These are phyloP conservation scores for Irpex lacteus DNA, from an alignment of 1,284 basidiomycete species.

Conservation along the genomic window DNA sequence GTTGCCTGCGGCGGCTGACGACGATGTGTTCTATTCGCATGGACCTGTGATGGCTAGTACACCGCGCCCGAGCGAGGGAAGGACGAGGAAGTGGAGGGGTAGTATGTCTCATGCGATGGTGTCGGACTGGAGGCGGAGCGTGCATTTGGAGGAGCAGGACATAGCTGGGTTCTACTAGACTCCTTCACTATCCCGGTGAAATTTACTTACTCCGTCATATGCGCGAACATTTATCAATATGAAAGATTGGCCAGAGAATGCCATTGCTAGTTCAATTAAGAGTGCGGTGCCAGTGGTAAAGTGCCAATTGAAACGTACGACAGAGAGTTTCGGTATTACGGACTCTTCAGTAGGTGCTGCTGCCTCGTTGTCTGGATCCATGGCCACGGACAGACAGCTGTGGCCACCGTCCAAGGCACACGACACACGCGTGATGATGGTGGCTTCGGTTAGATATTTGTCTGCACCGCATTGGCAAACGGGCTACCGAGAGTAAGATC, in stretches of 20 bases:
- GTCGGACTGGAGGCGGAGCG: conserved; percentile 3
- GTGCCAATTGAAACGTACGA: too few relatives aligned
- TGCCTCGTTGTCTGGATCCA: background rate
- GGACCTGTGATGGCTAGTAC: conserved; percentile 1
- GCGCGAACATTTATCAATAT: too few relatives aligned
- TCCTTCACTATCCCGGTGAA: too few relatives aligned
- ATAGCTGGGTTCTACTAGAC: background rate
- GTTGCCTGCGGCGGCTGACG: conserved; percentile 2
- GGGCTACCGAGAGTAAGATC: background rate
- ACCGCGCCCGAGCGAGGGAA: background rate
- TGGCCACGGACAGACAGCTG: background rate
- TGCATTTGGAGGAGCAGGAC: background rate
- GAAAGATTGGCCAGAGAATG: too few relatives aligned
- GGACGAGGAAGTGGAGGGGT: background rate
- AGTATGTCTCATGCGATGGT: conserved; percentile 6
- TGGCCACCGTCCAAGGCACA: background rate
- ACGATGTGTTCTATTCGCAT: conserved; percentile 13
- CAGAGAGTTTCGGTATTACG: too few relatives aligned
- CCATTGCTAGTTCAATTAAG: too few relatives aligned
- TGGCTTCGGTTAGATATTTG: background rate
- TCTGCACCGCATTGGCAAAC: background rate
- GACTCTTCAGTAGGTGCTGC: background rate
- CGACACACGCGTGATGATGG: background rate
- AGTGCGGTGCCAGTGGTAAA: too few relatives aligned
- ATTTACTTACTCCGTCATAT: too few relatives aligned